These are phyloP conservation scores for Cardiospermum halicacabum DNA, from an alignment of 345 rosid genomes.

Conservation along the genomic window DNA sequence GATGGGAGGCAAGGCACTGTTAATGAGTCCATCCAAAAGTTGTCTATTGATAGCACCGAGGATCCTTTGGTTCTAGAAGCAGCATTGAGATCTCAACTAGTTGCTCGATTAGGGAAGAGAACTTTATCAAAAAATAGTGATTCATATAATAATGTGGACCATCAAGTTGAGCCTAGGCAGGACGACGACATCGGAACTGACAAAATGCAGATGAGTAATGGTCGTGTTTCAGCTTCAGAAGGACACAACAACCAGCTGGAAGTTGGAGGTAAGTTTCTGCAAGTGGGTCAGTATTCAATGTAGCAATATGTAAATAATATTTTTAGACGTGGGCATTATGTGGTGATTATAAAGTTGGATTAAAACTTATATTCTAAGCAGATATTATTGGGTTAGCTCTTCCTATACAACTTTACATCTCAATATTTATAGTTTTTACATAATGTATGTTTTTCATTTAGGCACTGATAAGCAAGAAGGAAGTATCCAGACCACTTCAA, in stretches of 20 bases:
- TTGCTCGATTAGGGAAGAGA: slow-evolving; percentile 58
- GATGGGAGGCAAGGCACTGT: slow-evolving; percentile 25
- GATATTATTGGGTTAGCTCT: background rate
- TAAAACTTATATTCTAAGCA: too few relatives aligned
- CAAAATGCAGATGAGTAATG: slow-evolving; percentile 48
- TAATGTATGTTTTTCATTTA: slow-evolving; percentile 24
- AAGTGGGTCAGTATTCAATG: slow-evolving; percentile 9
- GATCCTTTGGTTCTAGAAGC: slow-evolving; percentile 77
- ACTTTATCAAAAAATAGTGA: slow-evolving; percentile 38
- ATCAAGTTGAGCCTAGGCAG: slow-evolving; percentile 42
- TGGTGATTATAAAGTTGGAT: background rate
- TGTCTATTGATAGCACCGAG: slow-evolving; percentile 27
- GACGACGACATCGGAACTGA: slow-evolving; percentile 61
- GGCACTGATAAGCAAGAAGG: slow-evolving; percentile 37
- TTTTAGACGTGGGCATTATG: background rate
- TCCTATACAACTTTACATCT: slow-evolving; percentile 7
- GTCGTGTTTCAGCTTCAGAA: slow-evolving; percentile 38
- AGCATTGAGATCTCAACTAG: slow-evolving; percentile 71
- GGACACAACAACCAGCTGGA: slow-evolving; percentile 34
- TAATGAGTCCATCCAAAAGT: slow-evolving; percentile 14
- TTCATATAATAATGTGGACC: slow-evolving; percentile 28
- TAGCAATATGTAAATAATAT: background rate
- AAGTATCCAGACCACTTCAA: slow-evolving; percentile 31
- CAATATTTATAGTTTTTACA: slow-evolving; percentile 5
- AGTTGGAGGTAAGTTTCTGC: slow-evolving; percentile 41